Evolutionary conservation across 495 filamentous ascomycete species (phyloP), one percentile per base, ranked within the genome.

Genomic region (Venustampulla echinocandica): DNA sequence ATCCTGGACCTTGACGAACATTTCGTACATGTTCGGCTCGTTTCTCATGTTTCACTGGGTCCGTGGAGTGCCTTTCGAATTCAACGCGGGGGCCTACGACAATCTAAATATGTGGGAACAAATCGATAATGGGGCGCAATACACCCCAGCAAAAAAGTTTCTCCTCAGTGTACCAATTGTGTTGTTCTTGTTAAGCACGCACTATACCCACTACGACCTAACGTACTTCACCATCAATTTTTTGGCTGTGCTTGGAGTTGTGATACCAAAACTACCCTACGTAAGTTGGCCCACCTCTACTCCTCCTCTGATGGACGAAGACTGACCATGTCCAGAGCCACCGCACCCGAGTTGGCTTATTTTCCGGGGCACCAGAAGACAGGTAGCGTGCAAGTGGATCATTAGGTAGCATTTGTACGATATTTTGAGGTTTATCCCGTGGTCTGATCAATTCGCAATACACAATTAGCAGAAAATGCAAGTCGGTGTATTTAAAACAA

Each of bases 31-130:
- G 90, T 81, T 89, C 67, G 90, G 87, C 62, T 95, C 92, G 14
- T 98, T 95, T 67, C 76, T 98, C 61, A 98, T 97, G 92, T 98
- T 98, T 65, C 92, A 98, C 69, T 95, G 82, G 72, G 92, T 98
- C 57, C 87, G 89, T 60, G 92, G 92, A 61, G 87, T 97, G 42
- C 92, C 92, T 13, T 98, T 98, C 67, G 92, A 98, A 61, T 98
- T 97, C 76, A 96, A 98, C 63, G 81, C 87, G n/a, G 92, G 92
- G 40, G 92, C 92, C 49, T 98, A 95, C 71, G 92, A 98, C 67
- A 96, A 97, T 62, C 76, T 97, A 54, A 97, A 96, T 69, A 95
- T 98, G 90, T 98, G 92, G 92, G 92, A 98, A 71, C 92, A 98
- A 71, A 98, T 98, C 61, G 92, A 98, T 70, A 92, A 98, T 58